Evolutionary conservation across 31 red algal genomes (phyloP).

Genomic region (Odonthalia washingtoniensis): DNA sequence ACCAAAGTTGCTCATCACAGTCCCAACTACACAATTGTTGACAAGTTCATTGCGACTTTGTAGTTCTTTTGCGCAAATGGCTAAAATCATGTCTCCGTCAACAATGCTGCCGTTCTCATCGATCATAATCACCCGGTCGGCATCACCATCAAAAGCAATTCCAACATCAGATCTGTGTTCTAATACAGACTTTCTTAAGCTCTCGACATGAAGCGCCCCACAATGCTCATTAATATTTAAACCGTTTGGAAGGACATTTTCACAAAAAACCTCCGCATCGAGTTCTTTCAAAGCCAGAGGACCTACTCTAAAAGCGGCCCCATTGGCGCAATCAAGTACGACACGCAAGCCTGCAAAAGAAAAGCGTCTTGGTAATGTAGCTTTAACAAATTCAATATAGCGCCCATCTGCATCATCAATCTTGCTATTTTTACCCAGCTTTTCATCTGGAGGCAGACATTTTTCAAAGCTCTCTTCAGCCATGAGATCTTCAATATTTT

Average conservation of each 20-base stretch:
- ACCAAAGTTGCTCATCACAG: conserved; percentile 28
- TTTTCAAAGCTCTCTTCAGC: neutral
- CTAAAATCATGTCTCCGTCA: conserved; percentile 6
- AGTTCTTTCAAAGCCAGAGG: conserved; percentile 16
- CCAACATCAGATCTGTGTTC: conserved; percentile 18
- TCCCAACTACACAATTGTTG: conserved; percentile 14
- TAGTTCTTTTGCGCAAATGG: neutral
- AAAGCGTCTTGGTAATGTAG: neutral
- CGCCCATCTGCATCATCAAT: neutral
- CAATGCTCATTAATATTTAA: conserved; percentile 22
- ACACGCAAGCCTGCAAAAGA: conserved; percentile 23
- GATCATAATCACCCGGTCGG: conserved; percentile 26
- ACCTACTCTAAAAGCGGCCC: conserved; percentile 6
- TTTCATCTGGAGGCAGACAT: neutral
- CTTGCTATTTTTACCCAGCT: neutral
- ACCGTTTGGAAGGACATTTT: conserved; percentile 5
- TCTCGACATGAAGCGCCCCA: conserved; percentile 11
- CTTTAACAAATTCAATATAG: conserved; percentile 27
- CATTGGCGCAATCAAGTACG: conserved; percentile 23
- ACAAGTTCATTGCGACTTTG: neutral
- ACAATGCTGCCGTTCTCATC: conserved; percentile 31
- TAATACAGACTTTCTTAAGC: neutral
- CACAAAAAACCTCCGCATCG: neutral
- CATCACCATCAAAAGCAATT: conserved; percentile 31
- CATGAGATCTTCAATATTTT: conserved; percentile 24